Evolutionary conservation across 176 grass and related monocot genomes (phyloP).

Genomic region (Oryza australiensis): DNA sequence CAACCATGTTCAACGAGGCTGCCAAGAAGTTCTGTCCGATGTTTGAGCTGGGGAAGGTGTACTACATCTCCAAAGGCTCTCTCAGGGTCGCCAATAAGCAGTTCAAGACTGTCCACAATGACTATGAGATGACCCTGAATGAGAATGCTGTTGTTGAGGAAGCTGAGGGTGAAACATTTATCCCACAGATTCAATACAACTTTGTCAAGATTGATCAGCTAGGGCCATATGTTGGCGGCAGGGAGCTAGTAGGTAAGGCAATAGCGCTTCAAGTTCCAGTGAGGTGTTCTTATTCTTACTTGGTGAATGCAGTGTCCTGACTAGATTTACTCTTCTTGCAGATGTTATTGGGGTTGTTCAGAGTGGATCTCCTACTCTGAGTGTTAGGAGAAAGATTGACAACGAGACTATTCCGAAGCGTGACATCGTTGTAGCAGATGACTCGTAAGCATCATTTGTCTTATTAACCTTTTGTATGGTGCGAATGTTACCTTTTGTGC

Average conservation of each 20-base stretch:
- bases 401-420: slow-evolving; percentile 82
- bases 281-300: not conserved
- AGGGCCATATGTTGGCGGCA: slow-evolving; percentile 78
- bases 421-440: slow-evolving; percentile 86
- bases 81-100: slow-evolving; percentile 89
- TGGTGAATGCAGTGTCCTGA: not conserved
- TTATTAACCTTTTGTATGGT: not conserved
- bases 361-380: slow-evolving; percentile 78
- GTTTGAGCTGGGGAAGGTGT: slow-evolving; percentile 94
- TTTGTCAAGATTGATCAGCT: slow-evolving; percentile 87
- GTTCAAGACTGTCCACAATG: slow-evolving; percentile 93
- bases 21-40: slow-evolving; percentile 77
- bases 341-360: slow-evolving; percentile 84
- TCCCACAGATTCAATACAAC: slow-evolving; percentile 78
- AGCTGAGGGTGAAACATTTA: slow-evolving; percentile 74
- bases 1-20: slow-evolving; percentile 95
- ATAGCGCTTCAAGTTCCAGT: not conserved
- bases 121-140: slow-evolving; percentile 95
- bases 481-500: not conserved
- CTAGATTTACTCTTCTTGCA: slow-evolving; percentile 26
- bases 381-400: slow-evolving; percentile 78
- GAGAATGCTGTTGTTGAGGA: slow-evolving; percentile 90
- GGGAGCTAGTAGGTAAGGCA: slow-evolving; percentile 82
- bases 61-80: slow-evolving; percentile 93
- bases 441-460: slow-evolving; percentile 59